Evolutionary conservation across 2,329 filamentous ascomycete genomes (phyloP).

Genomic region (Aspergillus udagawae): DNA sequence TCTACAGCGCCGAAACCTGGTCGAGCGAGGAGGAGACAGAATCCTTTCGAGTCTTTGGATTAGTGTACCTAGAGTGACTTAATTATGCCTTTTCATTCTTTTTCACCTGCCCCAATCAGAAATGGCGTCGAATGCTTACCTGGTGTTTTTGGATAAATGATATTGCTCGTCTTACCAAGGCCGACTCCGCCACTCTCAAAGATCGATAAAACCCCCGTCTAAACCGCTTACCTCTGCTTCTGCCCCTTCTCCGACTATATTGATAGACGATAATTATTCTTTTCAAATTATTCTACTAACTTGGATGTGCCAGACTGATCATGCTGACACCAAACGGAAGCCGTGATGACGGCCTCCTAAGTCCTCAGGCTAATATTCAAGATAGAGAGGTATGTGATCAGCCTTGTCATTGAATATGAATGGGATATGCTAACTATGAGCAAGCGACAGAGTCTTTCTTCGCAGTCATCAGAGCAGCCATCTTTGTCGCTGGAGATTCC

Average conservation of each 20-base stretch:
- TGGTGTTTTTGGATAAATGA: too few species aligned
- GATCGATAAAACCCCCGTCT: not conserved
- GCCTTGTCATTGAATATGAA: not conserved
- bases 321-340: slow-evolving; percentile 15
- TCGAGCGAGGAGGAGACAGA: not conserved
- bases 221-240: not conserved
- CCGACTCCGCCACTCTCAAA: not conserved
- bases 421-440: not conserved
- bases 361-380: slow-evolving; percentile 8
- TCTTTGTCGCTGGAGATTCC: slow-evolving; percentile 22
- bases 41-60: not conserved
- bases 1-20: too few species aligned
- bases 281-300: slow-evolving; percentile 1
- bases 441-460: slow-evolving; percentile 2
- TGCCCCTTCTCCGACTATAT: not conserved
- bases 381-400: slow-evolving; percentile 10
- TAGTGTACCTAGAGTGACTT: not conserved
- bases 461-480: slow-evolving; percentile 9
- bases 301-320: slow-evolving; percentile 9
- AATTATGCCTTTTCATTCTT: not conserved
- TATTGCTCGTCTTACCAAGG: too few species aligned
- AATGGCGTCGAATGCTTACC: too few species aligned
- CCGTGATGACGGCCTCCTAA: slow-evolving; percentile 7
- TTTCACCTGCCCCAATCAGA: not conserved
- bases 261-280: not conserved